Base-by-base conservation (phyloP, 768 basidiomycete genomes). In the Tricholoma matsutake region DNA sequence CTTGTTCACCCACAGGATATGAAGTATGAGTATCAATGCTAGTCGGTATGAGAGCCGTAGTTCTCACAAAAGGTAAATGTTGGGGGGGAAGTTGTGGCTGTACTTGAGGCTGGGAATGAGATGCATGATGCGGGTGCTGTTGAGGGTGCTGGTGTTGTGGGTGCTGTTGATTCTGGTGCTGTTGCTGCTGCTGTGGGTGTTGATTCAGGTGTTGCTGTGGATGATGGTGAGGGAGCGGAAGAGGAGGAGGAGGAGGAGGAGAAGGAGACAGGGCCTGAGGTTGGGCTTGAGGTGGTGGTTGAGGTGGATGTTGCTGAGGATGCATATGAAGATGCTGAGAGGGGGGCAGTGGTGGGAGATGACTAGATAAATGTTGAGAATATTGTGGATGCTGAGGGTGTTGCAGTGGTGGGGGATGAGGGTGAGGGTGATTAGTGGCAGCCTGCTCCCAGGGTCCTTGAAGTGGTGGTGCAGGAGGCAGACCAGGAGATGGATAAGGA, bases 1-100 rank as follows among this genome's bases (percentile, higher is more conserved):
- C 79, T 11, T 72, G 69, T 52, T 79, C 78, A 56, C 62, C 67
- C 0, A 70, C 62, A 6, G 74, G 61, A 43, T 79, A 78, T 13
- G 72, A 62, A 16, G 68, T 59, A 32, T 80, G 75, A 32, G 77
- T 68, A 59, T 83, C 80, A 34, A 81, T 66, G 43, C 57, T 72
- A 4, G 77, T 77, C 1, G 82, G 79, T 16, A 81, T 75, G 7
- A 82, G 71, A 4, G 74, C 69, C 11, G 77, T 77, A 14, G 81
- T 79, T 29, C 81, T 68, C 3, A 72, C 63, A 67, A 76, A 78
- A 2, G 73, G 61, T 37, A 73, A 62, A 54, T 67, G 70, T 10
- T 64, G 67, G 51, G 69, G 72, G 51, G 65, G 70, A 13, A 67
- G 69, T 51, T 70, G 69, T 2, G 58, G 67, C 43, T 65, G 70